A percentile compares a stretch with the other conserved stretches of the same genome.
Evolutionary conservation across 345 rosid genomes (phyloP).

Genomic region (Pistacia atlantica): DNA sequence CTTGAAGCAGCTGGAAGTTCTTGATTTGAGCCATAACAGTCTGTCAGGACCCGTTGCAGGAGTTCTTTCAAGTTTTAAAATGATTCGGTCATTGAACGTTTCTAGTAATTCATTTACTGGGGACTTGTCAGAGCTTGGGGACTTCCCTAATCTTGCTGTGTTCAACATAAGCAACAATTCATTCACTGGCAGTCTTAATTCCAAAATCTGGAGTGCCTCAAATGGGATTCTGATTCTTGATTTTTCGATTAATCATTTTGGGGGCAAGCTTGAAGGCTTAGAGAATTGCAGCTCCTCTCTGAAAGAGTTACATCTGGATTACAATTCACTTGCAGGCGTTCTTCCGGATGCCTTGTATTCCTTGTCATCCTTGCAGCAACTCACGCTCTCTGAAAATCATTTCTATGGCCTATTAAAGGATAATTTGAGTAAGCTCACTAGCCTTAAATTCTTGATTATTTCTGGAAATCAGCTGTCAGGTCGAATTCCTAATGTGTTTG

Average conservation of each 20-base stretch:
- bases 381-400: conserved; percentile 63
- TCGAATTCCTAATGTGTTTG: conserved; percentile 66
- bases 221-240: conserved; percentile 60
- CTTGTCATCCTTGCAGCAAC: conserved; percentile 46
- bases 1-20: conserved; percentile 67
- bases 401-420: conserved; percentile 63
- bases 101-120: conserved; percentile 72
- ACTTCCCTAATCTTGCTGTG: conserved; percentile 51
- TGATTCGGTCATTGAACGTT: conserved; percentile 59
- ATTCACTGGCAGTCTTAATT: conserved; percentile 53
- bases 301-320: conserved; percentile 52
- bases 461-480: conserved; percentile 68
- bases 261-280: conserved; percentile 60
- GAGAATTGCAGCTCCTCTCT: conserved; percentile 57
- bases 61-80: conserved; percentile 53
- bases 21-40: conserved; percentile 87
- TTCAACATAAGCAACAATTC: conserved; percentile 83
- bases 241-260: conserved; percentile 65
- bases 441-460: conserved; percentile 55
- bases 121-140: conserved; percentile 43
- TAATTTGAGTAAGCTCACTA: conserved; percentile 68
- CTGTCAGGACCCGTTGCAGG: conserved; percentile 60
- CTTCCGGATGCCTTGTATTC: conserved; percentile 63
- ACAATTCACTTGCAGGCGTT: conserved; percentile 56
- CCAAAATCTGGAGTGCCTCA: conserved; percentile 52